Conservation (phyloP, 495 filamentous ascomycete genomes). For the Cudoniella acicularis region DNA sequence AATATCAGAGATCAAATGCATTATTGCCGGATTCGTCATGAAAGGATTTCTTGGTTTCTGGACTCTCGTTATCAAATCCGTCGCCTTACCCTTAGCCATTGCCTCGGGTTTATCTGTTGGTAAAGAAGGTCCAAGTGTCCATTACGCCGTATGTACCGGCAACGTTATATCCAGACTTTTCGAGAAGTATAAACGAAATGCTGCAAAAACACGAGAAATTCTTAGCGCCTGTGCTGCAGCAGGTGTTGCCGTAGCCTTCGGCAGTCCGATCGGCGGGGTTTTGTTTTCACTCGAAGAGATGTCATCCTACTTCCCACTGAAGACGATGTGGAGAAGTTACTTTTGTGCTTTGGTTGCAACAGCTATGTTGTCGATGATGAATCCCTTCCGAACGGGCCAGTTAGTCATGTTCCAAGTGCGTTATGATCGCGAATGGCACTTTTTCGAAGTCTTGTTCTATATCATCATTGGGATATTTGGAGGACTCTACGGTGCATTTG, state of each 20-base stretch:
- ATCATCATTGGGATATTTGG: conserved; percentile 89
- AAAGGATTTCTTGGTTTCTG: conserved; percentile 93
- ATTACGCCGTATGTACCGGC: conserved; percentile 96
- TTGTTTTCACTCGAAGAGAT: conserved; percentile 98
- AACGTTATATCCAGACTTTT: conserved; percentile 96
- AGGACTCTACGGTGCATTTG: conserved; percentile 92
- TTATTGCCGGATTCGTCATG: conserved; percentile 99
- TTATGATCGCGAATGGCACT: conserved; percentile 96
- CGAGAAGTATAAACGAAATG: conserved; percentile 87
- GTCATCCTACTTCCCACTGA: conserved; percentile 95
- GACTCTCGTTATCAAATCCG: conserved; percentile 92
- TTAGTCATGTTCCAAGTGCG: conserved; percentile 98
- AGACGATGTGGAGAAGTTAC: conserved; percentile 97
- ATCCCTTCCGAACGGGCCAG: conserved; percentile 96
- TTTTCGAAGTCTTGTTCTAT: conserved; percentile 94
- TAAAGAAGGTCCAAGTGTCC: conserved; percentile 96
- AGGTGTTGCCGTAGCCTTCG: conserved; percentile 94
- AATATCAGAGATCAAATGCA: conserved; percentile 99
- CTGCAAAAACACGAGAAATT: conserved; percentile 92
- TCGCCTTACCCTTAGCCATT: conserved; percentile 87
- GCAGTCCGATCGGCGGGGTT: conserved; percentile 94
- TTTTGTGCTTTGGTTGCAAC: conserved; percentile 97
- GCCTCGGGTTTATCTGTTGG: conserved; percentile 93
- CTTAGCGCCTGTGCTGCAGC: conserved; percentile 91
- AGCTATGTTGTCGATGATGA: conserved; percentile 90